Percentiles rank a stretch among this genome's conserved stretches.
Evolutionary conservation across 495 filamentous ascomycete genomes (phyloP).

Genomic region (Bathelium albidoporum): DNA sequence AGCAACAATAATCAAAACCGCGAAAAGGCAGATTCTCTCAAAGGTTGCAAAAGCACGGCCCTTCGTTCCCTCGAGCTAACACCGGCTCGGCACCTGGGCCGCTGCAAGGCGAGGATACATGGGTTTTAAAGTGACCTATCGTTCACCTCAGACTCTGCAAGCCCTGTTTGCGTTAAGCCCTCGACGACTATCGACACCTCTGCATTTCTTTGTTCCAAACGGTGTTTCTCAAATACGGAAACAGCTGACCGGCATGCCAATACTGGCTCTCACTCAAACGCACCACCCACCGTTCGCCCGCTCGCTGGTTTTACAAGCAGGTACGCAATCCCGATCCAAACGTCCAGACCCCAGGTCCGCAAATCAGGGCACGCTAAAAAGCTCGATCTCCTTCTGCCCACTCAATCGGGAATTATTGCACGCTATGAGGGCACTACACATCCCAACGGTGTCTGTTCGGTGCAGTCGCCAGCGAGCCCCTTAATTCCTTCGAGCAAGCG

Average conservation of each 20-base stretch:
- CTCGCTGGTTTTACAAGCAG: not conserved
- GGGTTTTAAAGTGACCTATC: not conserved
- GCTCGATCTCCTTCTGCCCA: not conserved
- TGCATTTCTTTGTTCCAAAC: too few relatives aligned
- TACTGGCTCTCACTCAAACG: not conserved
- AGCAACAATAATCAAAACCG: not conserved
- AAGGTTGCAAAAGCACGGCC: slow-evolving; percentile 1
- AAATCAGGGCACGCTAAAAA: not conserved
- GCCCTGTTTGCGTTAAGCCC: too few relatives aligned
- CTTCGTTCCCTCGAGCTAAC: not conserved
- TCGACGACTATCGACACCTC: too few relatives aligned
- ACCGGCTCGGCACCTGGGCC: not conserved
- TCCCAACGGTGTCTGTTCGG: not conserved
- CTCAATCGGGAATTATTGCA: not conserved
- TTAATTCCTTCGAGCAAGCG: not conserved
- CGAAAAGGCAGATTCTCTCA: not conserved
- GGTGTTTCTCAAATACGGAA: too few relatives aligned
- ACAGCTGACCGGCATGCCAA: too few relatives aligned
- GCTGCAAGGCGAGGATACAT: not conserved
- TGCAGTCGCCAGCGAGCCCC: not conserved
- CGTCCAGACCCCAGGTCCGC: not conserved
- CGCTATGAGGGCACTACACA: not conserved
- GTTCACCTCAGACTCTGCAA: too few relatives aligned
- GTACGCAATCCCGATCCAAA: not conserved
- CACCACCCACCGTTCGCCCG: not conserved